Conservation (phyloP, 2,329 filamentous ascomycete species). For the Penicillium sp. region DNA sequence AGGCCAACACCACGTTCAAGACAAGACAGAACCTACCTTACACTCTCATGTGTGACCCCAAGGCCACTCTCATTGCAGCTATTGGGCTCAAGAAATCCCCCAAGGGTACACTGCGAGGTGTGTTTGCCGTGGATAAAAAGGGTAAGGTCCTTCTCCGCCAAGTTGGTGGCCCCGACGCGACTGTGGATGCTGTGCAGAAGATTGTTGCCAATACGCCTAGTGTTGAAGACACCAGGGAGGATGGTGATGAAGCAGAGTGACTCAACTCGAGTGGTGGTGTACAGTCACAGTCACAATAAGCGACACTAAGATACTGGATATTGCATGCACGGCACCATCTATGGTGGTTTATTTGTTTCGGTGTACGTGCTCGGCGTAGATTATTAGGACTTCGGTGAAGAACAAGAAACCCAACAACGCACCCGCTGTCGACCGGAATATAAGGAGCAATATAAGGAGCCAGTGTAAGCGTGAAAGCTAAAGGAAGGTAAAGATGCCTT, state of each 20-base stretch:
- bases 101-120: constrained; percentile 77
- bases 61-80: constrained; percentile 70
- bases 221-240: constrained; percentile 9
- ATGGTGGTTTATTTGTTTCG: neutral
- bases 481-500: no score
- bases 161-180: constrained; percentile 72
- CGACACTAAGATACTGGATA: constrained; percentile 4
- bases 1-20: constrained; percentile 90
- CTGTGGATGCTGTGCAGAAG: constrained; percentile 71
- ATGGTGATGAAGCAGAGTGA: constrained; percentile 8
- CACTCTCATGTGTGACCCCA: constrained; percentile 78
- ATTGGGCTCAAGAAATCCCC: constrained; percentile 87
- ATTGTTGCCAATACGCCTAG: constrained; percentile 55
- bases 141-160: constrained; percentile 76
- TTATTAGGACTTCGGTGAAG: no score
- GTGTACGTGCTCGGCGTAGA: neutral
- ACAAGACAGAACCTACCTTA: constrained; percentile 89
- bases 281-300: neutral
- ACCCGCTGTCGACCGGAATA: no score
- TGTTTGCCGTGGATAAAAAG: constrained; percentile 79
- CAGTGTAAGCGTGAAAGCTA: no score
- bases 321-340: neutral
- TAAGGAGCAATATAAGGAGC: no score
- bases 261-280: neutral
- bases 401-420: no score